Conservation (phyloP, 768 basidiomycete species). For the Strobilomyces confusus region DNA sequence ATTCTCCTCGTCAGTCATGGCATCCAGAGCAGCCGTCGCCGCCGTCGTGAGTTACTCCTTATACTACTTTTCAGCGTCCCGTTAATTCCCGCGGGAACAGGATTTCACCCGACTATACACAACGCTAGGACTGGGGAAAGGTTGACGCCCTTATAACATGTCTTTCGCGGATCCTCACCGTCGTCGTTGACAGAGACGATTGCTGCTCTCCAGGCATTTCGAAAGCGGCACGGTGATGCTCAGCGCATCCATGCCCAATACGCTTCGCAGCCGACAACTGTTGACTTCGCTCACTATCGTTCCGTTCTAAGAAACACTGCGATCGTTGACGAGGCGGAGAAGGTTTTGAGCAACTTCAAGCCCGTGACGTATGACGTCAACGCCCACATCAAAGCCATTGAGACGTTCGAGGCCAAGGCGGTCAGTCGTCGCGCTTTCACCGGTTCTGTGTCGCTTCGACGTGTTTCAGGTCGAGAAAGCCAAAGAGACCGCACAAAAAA, state of each 20-base stretch:
- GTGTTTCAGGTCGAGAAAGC: constrained; percentile 73
- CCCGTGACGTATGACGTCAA: constrained; percentile 90
- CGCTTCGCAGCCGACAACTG: constrained; percentile 67
- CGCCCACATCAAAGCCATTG: constrained; percentile 90
- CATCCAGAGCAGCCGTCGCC: constrained; percentile 65
- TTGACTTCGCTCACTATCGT: constrained; percentile 92
- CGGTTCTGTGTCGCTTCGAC: constrained; percentile 1
- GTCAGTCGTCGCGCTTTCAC: constrained; percentile 44
- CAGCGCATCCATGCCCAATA: constrained; percentile 66
- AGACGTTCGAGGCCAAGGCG: constrained; percentile 94
- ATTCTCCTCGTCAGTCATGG: constrained; percentile 42
- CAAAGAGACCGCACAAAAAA: constrained; percentile 83
- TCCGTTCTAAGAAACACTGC: constrained; percentile 88
- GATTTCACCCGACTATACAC: constrained; percentile 83
- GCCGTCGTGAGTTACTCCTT: constrained; percentile 59
- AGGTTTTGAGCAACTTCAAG: constrained; percentile 83
- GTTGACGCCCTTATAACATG: constrained; percentile 32
- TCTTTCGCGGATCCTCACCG: background rate
- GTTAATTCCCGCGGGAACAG: constrained; percentile 36
- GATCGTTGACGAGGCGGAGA: constrained; percentile 91
- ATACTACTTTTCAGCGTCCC: background rate
- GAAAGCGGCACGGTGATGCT: constrained; percentile 91
- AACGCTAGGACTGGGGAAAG: constrained; percentile 81
- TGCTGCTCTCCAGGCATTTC: constrained; percentile 87
- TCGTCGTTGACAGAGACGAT: constrained; percentile 66